Evolutionary conservation across 805 yeast species (phyloP).

Genomic region (Brettanomyces custersianus): DNA sequence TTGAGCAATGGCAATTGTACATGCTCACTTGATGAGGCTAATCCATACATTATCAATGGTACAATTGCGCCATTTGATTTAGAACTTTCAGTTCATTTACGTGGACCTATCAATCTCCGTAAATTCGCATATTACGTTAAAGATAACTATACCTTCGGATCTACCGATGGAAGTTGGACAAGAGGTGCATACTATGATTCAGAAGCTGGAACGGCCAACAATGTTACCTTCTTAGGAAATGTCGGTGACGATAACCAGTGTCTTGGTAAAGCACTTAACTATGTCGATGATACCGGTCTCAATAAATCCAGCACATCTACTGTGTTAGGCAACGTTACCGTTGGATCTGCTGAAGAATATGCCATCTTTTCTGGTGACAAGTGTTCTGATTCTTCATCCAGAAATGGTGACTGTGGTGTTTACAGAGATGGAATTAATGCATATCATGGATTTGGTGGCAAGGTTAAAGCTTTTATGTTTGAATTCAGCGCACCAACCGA

Average conservation of each 20-base stretch:
- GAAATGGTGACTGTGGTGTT: constrained; percentile 60
- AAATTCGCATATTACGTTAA: constrained; percentile 57
- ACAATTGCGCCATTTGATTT: constrained; percentile 56
- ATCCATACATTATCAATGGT: constrained; percentile 38
- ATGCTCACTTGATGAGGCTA: constrained; percentile 31
- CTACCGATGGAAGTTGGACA: constrained; percentile 40
- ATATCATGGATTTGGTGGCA: constrained; percentile 60
- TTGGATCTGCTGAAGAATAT: constrained; percentile 52
- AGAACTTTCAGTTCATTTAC: constrained; percentile 66
- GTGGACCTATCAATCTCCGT: constrained; percentile 61
- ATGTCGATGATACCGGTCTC: constrained; percentile 50
- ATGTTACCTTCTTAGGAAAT: constrained; percentile 58
- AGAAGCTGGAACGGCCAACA: constrained; percentile 37
- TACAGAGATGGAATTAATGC: constrained; percentile 71
- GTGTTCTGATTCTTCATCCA: constrained; percentile 38
- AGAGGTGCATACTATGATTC: constrained; percentile 56
- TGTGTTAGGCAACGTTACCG: constrained; percentile 36
- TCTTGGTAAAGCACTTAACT: constrained; percentile 60
- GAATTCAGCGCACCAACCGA: constrained; percentile 56
- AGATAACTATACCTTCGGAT: constrained; percentile 29
- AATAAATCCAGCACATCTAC: constrained; percentile 37
- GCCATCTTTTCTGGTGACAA: constrained; percentile 48
- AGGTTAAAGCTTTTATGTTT: constrained; percentile 62
- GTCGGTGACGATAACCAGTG: constrained; percentile 56
- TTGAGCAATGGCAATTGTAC: constrained; percentile 36